These are phyloP conservation scores for Penicillium coffeae DNA, from an alignment of 495 filamentous ascomycete species.

Conservation along the genomic window DNA sequence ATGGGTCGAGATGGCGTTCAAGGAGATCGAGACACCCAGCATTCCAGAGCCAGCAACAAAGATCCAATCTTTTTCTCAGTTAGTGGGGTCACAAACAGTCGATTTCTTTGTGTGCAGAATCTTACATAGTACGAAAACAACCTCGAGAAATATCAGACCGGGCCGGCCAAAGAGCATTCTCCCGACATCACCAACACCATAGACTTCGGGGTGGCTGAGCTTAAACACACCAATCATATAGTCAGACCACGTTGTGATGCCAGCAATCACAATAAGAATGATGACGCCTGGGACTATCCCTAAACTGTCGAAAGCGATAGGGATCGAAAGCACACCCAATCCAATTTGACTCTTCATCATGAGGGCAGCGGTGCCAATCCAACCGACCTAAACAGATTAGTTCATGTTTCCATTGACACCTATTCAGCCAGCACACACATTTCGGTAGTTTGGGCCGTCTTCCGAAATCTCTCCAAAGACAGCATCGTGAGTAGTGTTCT, in stretches of 20 bases:
- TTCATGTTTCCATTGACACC: not conserved
- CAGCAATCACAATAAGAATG: slow-evolving; percentile 50
- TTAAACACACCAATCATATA: slow-evolving; percentile 72
- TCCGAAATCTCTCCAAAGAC: slow-evolving; percentile 19
- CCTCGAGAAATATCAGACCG: slow-evolving; percentile 56
- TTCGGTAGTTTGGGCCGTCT: slow-evolving; percentile 19
- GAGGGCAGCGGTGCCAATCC: slow-evolving; percentile 30
- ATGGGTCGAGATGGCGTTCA: slow-evolving; percentile 62
- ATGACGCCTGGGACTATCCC: slow-evolving; percentile 55
- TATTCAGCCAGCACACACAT: slow-evolving; percentile 1
- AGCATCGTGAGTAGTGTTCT: slow-evolving; percentile 9
- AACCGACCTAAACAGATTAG: slow-evolving; percentile 26
- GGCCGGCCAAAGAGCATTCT: slow-evolving; percentile 56
- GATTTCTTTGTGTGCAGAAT: not conserved
- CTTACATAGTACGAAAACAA: slow-evolving; percentile 46
- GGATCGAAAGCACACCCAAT: slow-evolving; percentile 60
- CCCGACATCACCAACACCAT: slow-evolving; percentile 61
- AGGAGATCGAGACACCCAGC: slow-evolving; percentile 65
- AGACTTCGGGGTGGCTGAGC: slow-evolving; percentile 58
- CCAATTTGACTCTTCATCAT: slow-evolving; percentile 52
- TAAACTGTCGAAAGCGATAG: slow-evolving; percentile 54
- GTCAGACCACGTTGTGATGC: slow-evolving; percentile 70
- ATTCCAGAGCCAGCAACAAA: slow-evolving; percentile 46
- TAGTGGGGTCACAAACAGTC: slow-evolving; percentile 18
- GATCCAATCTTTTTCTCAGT: slow-evolving; percentile 56